Evolutionary conservation across 192 early-diverging fungal species (phyloP), one percentile per base, ranked within the genome.

Genomic region (Backusella psychrophila): DNA sequence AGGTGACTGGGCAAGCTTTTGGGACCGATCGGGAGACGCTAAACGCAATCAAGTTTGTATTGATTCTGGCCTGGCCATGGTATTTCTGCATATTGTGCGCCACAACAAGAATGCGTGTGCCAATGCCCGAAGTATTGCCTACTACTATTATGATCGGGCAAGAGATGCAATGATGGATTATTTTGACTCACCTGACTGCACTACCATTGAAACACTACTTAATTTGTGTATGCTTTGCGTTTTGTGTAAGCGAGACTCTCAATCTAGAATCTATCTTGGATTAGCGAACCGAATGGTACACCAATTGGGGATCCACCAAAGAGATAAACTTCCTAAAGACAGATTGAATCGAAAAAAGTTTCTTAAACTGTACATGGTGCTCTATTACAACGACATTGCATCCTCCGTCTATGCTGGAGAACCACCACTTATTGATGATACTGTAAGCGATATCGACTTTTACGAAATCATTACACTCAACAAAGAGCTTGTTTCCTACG

Each of bases 141-240:
- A 77, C 17, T 74, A 53, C 33, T 82, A 79, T 36, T 78, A 72
- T 68, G 77, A 73, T 15, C 73, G 81, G 15, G 72, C 81, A 26
- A 34, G 81, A 11, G 75, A 78, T 19, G 66, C 74, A 0, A 31
- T 82, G 49, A 73, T 74, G 44, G 81, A 82, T 70, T 82, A 59
- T 46, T 79, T 82, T 34, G 81, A 82, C 44, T 56, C 77, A 4
- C 81, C 81, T 9, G 81, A 82, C 38, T 73, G 69, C 15, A 38
- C 81, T 6, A 82, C 77, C 12, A 44, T 82, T 19, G 81, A 82
- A 73, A 74, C 81, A n/a, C 66, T 82, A n/a, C 71, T 79, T 46
- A 78, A 82, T 46, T 19, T 82, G 49, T 74, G 74, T 56, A 82
- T 82, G 81, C 79, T 82, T 44, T 76, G 75, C 34, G 68, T 79